Evolutionary conservation across 2,329 filamentous ascomycete species (phyloP).

Genomic region (Hyphodiscus sp.): DNA sequence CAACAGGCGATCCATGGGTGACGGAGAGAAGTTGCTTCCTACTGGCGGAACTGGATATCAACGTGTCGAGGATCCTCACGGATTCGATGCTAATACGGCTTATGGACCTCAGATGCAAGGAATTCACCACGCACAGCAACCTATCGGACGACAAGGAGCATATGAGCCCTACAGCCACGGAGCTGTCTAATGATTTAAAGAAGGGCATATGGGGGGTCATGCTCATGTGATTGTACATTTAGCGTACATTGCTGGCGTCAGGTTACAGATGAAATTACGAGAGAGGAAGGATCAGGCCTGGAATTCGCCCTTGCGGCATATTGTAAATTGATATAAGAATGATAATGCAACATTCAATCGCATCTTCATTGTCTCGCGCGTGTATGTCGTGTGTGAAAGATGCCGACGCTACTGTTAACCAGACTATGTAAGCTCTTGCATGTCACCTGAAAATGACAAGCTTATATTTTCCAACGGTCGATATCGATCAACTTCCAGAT

Average conservation of each 20-base stretch:
- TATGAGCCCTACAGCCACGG: slow-evolving; percentile 59
- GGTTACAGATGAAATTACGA: background rate
- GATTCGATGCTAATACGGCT: slow-evolving; percentile 27
- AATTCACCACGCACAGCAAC: slow-evolving; percentile 35
- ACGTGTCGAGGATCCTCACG: slow-evolving; percentile 37
- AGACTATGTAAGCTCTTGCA: too few species aligned
- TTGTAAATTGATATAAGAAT: too few species aligned
- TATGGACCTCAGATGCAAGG: slow-evolving; percentile 28
- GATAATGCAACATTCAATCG: too few species aligned
- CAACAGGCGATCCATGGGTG: slow-evolving; percentile 12
- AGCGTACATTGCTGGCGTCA: slow-evolving; percentile 17
- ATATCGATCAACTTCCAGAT: too few species aligned
- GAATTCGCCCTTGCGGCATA: too few species aligned
- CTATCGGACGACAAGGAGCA: slow-evolving; percentile 38
- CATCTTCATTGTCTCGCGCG: too few species aligned
- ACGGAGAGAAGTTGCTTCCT: slow-evolving; percentile 25
- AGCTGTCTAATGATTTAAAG: slow-evolving; percentile 36
- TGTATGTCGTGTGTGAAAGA: too few species aligned
- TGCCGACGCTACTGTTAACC: too few species aligned
- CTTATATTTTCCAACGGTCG: too few species aligned
- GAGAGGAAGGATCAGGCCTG: too few species aligned
- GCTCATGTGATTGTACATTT: slow-evolving; percentile 1
- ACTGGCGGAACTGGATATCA: slow-evolving; percentile 34
- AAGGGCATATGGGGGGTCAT: background rate
- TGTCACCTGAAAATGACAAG: too few species aligned